Evolutionary conservation across 2,329 filamentous ascomycete genomes (phyloP).

Genomic region (Hypoxylon sp.): DNA sequence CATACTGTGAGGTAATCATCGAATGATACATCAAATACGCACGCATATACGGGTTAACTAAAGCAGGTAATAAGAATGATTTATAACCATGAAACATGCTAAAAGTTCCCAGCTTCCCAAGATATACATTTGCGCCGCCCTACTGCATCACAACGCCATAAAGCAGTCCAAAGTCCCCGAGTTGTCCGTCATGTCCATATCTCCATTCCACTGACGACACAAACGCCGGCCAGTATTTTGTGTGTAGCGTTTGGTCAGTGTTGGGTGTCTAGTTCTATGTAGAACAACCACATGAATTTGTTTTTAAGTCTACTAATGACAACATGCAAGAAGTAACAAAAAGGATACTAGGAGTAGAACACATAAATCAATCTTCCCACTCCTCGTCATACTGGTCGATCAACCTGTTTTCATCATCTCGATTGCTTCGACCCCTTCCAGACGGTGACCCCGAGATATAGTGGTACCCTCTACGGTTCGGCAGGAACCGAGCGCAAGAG

Average conservation of each 20-base stretch:
- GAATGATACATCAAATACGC: background rate
- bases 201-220: conserved; percentile 7
- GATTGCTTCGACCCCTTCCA: conserved; percentile 61
- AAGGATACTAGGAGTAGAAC: conserved; percentile 11
- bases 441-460: conserved; percentile 71
- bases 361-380: conserved; percentile 80
- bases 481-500: conserved; percentile 77
- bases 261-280: conserved; percentile 29
- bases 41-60: background rate
- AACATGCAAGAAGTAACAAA: conserved; percentile 31
- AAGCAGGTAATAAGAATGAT: conserved; percentile 4
- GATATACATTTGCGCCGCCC: conserved; percentile 37
- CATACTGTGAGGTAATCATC: conserved; percentile 1
- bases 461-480: conserved; percentile 76
- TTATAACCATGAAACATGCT: conserved; percentile 41
- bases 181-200: conserved; percentile 11
- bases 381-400: conserved; percentile 98
- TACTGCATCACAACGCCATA: conserved; percentile 23
- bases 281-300: conserved; percentile 16
- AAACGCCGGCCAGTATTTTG: conserved; percentile 22
- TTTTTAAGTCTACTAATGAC: conserved; percentile 37
- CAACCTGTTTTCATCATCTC: conserved; percentile 90
- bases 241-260: conserved; percentile 8
- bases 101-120: conserved; percentile 43
- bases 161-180: conserved; percentile 25